Conservation (phyloP, 768 basidiomycete species). For the Macrolepiota albuminosa region DNA sequence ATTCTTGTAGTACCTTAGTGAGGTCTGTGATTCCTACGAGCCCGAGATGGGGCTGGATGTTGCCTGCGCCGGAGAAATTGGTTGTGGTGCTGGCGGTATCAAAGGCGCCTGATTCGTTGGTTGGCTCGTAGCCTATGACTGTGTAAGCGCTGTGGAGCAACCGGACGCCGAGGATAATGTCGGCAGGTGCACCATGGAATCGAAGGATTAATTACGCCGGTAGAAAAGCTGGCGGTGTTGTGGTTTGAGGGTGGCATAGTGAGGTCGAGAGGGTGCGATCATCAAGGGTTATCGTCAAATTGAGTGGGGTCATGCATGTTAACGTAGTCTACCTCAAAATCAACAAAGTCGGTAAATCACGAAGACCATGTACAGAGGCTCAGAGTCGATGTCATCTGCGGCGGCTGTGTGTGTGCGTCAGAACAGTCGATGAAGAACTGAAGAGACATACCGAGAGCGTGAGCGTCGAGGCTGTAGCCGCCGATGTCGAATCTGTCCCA, state of each 20-base stretch:
- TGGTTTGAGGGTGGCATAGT: slow-evolving; percentile 42
- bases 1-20: slow-evolving; percentile 58
- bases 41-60: slow-evolving; percentile 47
- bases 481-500: slow-evolving; percentile 67
- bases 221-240: slow-evolving; percentile 39
- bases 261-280: slow-evolving; percentile 65
- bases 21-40: slow-evolving; percentile 61
- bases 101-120: neutral
- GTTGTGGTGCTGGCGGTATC: neutral
- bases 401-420: slow-evolving; percentile 40
- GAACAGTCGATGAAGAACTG: neutral
- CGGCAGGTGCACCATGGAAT: slow-evolving; percentile 36
- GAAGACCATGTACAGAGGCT: slow-evolving; percentile 41
- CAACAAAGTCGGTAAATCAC: neutral
- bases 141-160: slow-evolving; percentile 76
- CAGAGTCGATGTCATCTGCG: slow-evolving; percentile 45
- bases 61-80: neutral
- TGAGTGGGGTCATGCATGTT: slow-evolving; percentile 65
- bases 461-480: slow-evolving; percentile 55
- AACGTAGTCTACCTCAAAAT: slow-evolving; percentile 59
- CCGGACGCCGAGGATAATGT: slow-evolving; percentile 76
- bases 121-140: slow-evolving; percentile 27
- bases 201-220: slow-evolving; percentile 61
- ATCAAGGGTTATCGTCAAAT: slow-evolving; percentile 65
- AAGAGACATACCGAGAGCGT: slow-evolving; percentile 60